phyloP scores from a whole-genome alignment of 495 filamentous ascomycete genomes.

The Acidomyces sp. region DNA sequence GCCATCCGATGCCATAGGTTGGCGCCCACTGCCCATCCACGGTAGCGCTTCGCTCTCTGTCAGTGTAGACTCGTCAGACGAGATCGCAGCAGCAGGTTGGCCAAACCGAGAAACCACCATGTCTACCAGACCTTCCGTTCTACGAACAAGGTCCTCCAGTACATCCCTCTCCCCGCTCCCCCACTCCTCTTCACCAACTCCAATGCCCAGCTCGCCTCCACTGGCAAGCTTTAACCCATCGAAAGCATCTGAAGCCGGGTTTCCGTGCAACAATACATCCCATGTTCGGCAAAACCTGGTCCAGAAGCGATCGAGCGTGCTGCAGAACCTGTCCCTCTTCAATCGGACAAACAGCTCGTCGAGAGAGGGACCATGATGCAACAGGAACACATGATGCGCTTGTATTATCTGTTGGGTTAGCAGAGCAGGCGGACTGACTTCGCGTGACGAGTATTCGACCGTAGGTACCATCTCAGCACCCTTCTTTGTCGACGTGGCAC shows the following conservation, averaged over 20 bases:
- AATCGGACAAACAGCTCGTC: conserved; percentile 51
- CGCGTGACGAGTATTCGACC: conserved; percentile 70
- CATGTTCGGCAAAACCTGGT: conserved; percentile 64
- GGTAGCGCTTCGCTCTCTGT: conserved; percentile 21
- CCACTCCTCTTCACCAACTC: conserved; percentile 87
- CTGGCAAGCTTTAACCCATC: conserved; percentile 80
- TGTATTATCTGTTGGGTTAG: conserved; percentile 67
- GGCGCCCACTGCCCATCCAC: conserved; percentile 56
- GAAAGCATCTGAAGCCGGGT: conserved; percentile 66
- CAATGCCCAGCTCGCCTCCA: conserved; percentile 81
- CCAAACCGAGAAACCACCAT: conserved; percentile 79
- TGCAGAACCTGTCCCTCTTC: conserved; percentile 46
- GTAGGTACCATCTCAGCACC: conserved; percentile 23
- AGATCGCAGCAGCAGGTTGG: conserved; percentile 27
- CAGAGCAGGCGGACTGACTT: conserved; percentile 70
- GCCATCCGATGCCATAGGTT: conserved; percentile 61
- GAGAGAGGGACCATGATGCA: conserved; percentile 69
- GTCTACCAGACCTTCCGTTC: conserved; percentile 62
- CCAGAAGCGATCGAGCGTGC: conserved; percentile 68
- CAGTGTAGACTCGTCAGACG: background rate
- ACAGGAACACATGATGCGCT: conserved; percentile 70
- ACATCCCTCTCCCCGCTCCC: conserved; percentile 86
- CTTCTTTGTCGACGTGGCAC: conserved; percentile 16
- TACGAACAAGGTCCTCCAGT: conserved; percentile 62
- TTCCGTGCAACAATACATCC: conserved; percentile 82